These are phyloP conservation scores for Rhodocollybia butyracea DNA, from an alignment of 768 basidiomycete genomes.

Conservation along the genomic window DNA sequence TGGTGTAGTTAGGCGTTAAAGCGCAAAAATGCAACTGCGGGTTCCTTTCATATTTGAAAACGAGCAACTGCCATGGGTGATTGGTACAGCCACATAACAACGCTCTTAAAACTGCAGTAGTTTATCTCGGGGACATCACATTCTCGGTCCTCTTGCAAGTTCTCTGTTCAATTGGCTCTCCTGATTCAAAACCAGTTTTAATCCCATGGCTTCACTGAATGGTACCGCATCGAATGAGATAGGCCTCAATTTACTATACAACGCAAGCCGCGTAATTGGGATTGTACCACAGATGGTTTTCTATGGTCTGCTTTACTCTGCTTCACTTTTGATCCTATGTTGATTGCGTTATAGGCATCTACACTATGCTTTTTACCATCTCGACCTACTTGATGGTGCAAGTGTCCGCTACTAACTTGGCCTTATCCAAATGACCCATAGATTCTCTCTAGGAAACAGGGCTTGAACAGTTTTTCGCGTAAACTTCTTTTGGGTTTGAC, in stretches of 20 bases:
- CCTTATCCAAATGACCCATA: too few relatives aligned
- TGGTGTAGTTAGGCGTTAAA: too few relatives aligned
- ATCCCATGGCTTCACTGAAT: not conserved
- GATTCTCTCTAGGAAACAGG: not conserved
- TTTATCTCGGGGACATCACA: too few relatives aligned
- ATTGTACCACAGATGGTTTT: not conserved
- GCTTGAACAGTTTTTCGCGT: not conserved
- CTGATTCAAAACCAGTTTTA: too few relatives aligned
- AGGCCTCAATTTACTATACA: not conserved
- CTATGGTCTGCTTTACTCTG: not conserved
- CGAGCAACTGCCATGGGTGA: too few relatives aligned
- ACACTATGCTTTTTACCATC: not conserved
- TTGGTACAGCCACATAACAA: too few relatives aligned
- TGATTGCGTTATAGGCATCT: not conserved
- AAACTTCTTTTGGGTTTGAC: slow-evolving; percentile 1
- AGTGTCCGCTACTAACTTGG: not conserved
- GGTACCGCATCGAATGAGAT: not conserved
- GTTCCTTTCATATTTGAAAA: too few relatives aligned
- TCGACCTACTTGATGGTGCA: not conserved
- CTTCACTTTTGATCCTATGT: not conserved
- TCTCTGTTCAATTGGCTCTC: too few relatives aligned
- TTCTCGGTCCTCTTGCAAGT: too few relatives aligned
- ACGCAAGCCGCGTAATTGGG: not conserved
- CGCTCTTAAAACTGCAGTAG: too few relatives aligned
- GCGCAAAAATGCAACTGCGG: too few relatives aligned